These are phyloP conservation scores for Cercospora sesami DNA, from an alignment of 2,329 filamentous ascomycete genomes.

Conservation along the genomic window DNA sequence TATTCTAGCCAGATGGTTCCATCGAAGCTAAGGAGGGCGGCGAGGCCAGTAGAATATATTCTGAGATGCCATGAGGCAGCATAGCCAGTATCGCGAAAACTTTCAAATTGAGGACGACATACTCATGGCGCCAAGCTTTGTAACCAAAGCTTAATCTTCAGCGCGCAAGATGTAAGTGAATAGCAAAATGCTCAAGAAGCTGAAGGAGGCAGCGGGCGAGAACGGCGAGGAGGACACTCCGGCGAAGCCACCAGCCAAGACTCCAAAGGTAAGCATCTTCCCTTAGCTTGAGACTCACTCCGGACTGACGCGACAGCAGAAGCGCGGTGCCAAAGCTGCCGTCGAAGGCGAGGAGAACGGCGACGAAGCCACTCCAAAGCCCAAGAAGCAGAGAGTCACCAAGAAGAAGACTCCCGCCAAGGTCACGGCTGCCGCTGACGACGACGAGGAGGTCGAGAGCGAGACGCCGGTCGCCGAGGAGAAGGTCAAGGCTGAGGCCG, in stretches of 20 bases:
- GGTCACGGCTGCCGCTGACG: constrained; percentile 17
- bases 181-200: constrained; percentile 24
- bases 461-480: not conserved
- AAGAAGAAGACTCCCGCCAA: constrained; percentile 23
- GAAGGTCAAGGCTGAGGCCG: constrained; percentile 9
- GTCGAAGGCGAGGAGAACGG: constrained; percentile 22
- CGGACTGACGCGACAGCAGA: constrained; percentile 23
- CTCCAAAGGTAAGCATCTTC: constrained; percentile 20
- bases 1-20: not conserved
- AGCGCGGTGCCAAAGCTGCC: constrained; percentile 26
- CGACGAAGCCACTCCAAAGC: constrained; percentile 23
- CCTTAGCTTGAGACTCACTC: not conserved
- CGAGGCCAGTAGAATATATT: not conserved
- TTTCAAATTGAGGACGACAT: not conserved
- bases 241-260: constrained; percentile 13
- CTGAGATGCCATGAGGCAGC: not conserved
- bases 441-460: constrained; percentile 9
- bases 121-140: not conserved
- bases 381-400: constrained; percentile 24
- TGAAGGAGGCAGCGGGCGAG: constrained; percentile 20
- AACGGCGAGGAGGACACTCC: constrained; percentile 17
- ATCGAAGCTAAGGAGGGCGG: not conserved
- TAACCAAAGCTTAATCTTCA: not conserved
- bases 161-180: not conserved
- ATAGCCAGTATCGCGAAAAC: not conserved